Evolutionary conservation across 2,329 filamentous ascomycete genomes (phyloP).

Genomic region (Phyllosticta citrichinensis): DNA sequence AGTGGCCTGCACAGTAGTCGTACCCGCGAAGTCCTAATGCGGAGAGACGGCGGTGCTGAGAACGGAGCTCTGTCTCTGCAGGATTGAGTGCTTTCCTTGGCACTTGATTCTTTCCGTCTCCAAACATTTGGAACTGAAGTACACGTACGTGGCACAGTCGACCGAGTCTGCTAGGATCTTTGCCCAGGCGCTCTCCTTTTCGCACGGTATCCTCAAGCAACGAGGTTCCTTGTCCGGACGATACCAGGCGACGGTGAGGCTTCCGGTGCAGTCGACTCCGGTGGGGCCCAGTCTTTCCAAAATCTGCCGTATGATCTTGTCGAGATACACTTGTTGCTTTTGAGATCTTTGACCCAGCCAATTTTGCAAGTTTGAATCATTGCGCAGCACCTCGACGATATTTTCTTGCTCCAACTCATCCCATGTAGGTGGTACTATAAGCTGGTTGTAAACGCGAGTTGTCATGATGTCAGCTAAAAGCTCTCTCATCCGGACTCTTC

Average conservation of each 20-base stretch:
- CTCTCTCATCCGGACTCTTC: conserved; percentile 13
- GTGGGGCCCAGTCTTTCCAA: not conserved
- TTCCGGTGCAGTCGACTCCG: not conserved
- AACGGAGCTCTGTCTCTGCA: not conserved
- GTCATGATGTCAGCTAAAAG: conserved; percentile 14
- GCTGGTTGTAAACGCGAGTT: not conserved
- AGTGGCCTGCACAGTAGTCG: no score
- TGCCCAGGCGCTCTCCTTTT: conserved; percentile 1
- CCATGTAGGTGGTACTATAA: not conserved
- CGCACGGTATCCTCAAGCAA: conserved; percentile 2
- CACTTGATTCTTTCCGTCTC: conserved; percentile 2
- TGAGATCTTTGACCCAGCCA: not conserved
- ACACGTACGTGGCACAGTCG: conserved; percentile 12
- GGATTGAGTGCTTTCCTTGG: not conserved
- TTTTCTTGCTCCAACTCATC: not conserved
- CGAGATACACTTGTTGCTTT: not conserved
- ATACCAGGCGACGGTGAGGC: conserved; percentile 4
- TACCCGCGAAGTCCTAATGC: not conserved
- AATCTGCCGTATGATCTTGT: not conserved
- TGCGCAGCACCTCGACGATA: not conserved
- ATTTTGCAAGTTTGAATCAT: not conserved
- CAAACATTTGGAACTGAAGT: conserved; percentile 5
- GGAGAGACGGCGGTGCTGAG: conserved; percentile 6
- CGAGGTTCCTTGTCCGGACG: not conserved
- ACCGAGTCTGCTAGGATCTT: conserved; percentile 8